Evolutionary conservation across 345 rosid genomes (phyloP), one percentile per base, ranked within the genome.

Genomic region (Boechera stricta): DNA sequence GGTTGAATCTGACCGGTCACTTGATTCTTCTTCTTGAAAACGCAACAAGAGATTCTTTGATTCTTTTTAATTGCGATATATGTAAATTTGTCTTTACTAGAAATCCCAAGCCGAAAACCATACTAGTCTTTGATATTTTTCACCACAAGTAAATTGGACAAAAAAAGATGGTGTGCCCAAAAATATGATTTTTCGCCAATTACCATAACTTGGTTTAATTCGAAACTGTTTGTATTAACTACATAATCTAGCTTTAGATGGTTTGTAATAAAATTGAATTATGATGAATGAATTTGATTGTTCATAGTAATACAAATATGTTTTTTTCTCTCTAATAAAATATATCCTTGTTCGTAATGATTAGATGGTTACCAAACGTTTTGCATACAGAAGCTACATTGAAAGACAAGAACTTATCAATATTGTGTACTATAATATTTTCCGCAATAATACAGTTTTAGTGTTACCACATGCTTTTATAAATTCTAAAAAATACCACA

Each of bases 21-120:
- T 21, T 54, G 64, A 54, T 38, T 47, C 13, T 44, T 57, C 56
- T 31, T 42, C 39, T 42, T 15, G 13, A 33, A 39, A 28, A 16
- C 16, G 33, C 52, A 62, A 52, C 28, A 10, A 52, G 38, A 41
- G 69, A 73, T 73, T 73, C 64, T 73, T 63, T 26, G 11, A 47
- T 71, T 71, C 1, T 15, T 21, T 38, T 24, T 15, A 1, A 57
- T 60, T 72, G 3, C 3, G 12, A 31, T 18, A 7, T 3, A 56
- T 6, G 18, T 39, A 44, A 5, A 13, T 44, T 13, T 51, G 6
- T 10, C 36, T 35, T 42, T 15, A 32, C 41, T 8, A 2, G 6
- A 16, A 7, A 31, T 7, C 4, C 10, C 38, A 7, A 56, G 36
- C 39, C 21, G 4, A 56, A 31, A 13, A 29, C 38, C 16, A 6